Conservation (phyloP, 495 filamentous ascomycete genomes). For the Lasiosphaeriaceae sp. region DNA sequence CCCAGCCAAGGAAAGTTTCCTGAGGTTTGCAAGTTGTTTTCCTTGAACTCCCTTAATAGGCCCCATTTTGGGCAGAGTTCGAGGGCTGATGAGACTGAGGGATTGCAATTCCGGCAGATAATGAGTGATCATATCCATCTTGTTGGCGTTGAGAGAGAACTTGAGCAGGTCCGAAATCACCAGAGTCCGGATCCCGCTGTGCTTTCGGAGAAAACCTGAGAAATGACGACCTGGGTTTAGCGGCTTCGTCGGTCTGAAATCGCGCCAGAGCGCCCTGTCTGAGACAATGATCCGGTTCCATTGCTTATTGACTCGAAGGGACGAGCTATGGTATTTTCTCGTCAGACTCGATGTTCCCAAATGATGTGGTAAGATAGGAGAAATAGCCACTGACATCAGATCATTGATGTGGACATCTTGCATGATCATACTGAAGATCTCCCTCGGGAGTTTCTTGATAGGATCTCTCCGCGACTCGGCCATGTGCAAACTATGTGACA, state of each 20-base stretch:
- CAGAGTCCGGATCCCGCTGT: constrained; percentile 11
- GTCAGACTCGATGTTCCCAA: neutral
- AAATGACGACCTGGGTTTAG: constrained; percentile 12
- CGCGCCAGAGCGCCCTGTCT: constrained; percentile 18
- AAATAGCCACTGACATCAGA: constrained; percentile 15
- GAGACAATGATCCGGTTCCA: constrained; percentile 15
- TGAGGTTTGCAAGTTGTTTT: constrained; percentile 3
- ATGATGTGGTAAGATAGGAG: neutral
- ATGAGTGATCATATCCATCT: constrained; percentile 4
- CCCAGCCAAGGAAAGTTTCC: neutral
- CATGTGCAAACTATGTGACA: constrained; percentile 18
- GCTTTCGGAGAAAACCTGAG: constrained; percentile 13
- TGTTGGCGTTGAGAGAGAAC: constrained; percentile 9
- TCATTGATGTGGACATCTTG: constrained; percentile 10
- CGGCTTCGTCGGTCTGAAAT: constrained; percentile 11
- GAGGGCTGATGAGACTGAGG: constrained; percentile 1
- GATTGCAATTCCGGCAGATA: constrained; percentile 13
- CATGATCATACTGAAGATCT: constrained; percentile 20
- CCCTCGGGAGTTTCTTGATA: constrained; percentile 18
- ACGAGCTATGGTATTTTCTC: constrained; percentile 3
- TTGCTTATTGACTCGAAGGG: constrained; percentile 19
- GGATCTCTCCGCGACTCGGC: constrained; percentile 18
- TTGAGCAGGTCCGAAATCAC: constrained; percentile 9
- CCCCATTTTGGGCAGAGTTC: neutral
- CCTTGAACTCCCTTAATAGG: neutral